Evolutionary conservation across 2,329 filamentous ascomycete species (phyloP).

Genomic region (Magnaporthales sp.): DNA sequence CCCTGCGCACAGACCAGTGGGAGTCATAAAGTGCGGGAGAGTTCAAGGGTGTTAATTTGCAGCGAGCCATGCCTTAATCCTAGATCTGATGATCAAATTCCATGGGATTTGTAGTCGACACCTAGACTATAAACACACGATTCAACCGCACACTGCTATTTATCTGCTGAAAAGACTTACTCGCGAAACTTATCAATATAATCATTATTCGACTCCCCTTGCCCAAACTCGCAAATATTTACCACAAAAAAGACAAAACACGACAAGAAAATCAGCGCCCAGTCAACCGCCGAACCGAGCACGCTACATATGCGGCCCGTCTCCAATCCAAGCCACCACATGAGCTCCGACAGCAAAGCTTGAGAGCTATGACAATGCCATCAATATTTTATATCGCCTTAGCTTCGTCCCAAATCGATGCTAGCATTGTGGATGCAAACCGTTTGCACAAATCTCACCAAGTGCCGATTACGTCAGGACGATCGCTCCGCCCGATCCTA

Average conservation of each 20-base stretch:
- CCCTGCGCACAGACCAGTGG: not conserved
- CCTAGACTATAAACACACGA: too few species aligned
- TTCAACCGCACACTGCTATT: not conserved
- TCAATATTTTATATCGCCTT: not conserved
- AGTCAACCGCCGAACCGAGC: not conserved
- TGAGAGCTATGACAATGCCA: not conserved
- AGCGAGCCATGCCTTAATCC: too few species aligned
- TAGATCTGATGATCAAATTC: too few species aligned
- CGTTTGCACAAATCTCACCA: not conserved
- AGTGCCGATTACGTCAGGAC: slow-evolving; percentile 29
- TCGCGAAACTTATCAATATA: not conserved
- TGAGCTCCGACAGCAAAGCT: not conserved
- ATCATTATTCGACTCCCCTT: not conserved
- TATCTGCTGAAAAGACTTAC: not conserved
- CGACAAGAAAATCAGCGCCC: not conserved
- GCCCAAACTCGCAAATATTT: not conserved
- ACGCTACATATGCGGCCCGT: not conserved
- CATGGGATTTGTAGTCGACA: too few species aligned
- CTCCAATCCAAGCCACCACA: not conserved
- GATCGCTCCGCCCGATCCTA: slow-evolving; percentile 47
- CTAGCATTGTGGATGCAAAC: not conserved
- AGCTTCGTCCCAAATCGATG: not conserved
- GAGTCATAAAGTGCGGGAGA: not conserved
- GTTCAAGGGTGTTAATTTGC: not conserved
- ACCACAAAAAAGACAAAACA: not conserved